Evolutionary conservation across 2,329 filamentous ascomycete genomes (phyloP), one percentile per base, ranked within the genome.

Genomic region (Cercospora janseana): DNA sequence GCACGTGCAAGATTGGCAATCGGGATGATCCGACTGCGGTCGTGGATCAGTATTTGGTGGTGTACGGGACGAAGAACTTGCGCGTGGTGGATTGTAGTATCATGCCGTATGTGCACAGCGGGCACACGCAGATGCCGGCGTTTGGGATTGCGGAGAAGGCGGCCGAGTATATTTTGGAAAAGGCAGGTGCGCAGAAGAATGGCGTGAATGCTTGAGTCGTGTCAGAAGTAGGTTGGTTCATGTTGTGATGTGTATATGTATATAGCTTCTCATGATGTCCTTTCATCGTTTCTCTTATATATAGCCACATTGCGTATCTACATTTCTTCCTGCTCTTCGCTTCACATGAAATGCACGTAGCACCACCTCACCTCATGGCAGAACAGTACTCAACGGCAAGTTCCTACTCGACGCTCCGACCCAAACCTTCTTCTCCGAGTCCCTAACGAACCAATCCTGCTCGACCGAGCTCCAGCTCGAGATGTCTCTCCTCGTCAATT

Each of bases 391-490:
- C 28, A 60, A 44, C 23, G 71, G 72, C 60, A 83, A 65, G 51
- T 77, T 79, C 60, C 80, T 74, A 48, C 79, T 82, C 3, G 75
- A 79, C 54, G 72, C 74, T 26, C 80, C 81, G 3, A 83, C 79
- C 55, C 76, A 78, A 24, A 82, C 74, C 52, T 70, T 80, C 73
- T 82, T 82, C 38, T 73, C 70, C 52, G 79, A 72, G 20, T 72
- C 62, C 34, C 71, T 73, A 41, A 83, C 73, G 34, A 88, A 80
- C 77, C 77, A 79, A 54, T 76, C 71, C 69, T 79, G 76, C 57
- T 62, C 46, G 42, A 53, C 62, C 3, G 70, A 66, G 52, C 78
- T 75, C 76, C 77, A 80, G 18, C 75, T 72, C 47, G 74, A 76
- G 29, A 76, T 53, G 54, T 76, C 74, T 59, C 69, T 70, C 54